Conservation (phyloP, 805 yeast genomes). For the Candida glaebosa region DNA sequence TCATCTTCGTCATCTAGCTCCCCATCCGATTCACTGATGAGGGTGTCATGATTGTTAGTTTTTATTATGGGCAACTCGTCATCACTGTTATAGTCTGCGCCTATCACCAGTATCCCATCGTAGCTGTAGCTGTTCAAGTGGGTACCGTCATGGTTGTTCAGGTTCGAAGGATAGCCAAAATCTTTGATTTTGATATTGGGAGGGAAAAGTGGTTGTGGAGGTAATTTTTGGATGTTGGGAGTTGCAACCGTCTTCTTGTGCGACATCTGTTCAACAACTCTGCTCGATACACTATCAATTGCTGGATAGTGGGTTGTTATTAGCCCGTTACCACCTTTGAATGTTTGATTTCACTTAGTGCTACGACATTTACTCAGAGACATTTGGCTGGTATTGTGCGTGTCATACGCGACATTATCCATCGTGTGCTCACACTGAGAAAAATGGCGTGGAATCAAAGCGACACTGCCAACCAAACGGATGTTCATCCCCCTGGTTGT, state of each 20-base stretch:
- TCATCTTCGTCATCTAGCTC: slow-evolving; percentile 6
- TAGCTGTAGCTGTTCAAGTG: slow-evolving; percentile 7
- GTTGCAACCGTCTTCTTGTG: neutral
- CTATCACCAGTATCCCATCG: slow-evolving; percentile 3
- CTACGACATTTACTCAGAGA: neutral
- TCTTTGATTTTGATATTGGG: slow-evolving; percentile 57
- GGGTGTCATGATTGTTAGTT: slow-evolving; percentile 6
- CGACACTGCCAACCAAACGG: too few species aligned
- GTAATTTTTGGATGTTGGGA: neutral
- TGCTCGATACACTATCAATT: neutral
- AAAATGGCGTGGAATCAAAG: too few species aligned
- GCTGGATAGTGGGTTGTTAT: neutral
- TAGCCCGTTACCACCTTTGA: neutral
- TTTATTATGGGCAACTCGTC: slow-evolving; percentile 6
- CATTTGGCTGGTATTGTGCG: too few species aligned
- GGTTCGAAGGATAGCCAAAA: slow-evolving; percentile 69
- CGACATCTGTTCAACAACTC: neutral
- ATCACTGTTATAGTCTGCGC: slow-evolving; percentile 3
- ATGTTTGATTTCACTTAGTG: neutral
- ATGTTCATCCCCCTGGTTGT: too few species aligned
- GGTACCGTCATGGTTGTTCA: slow-evolving; percentile 69
- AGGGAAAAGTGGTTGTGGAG: slow-evolving; percentile 12
- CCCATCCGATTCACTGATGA: slow-evolving; percentile 10
- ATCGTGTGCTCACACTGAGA: too few species aligned
- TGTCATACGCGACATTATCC: neutral